Evolutionary conservation across 305 asterid genomes (phyloP).

Genomic region (Salvia sclarea): DNA sequence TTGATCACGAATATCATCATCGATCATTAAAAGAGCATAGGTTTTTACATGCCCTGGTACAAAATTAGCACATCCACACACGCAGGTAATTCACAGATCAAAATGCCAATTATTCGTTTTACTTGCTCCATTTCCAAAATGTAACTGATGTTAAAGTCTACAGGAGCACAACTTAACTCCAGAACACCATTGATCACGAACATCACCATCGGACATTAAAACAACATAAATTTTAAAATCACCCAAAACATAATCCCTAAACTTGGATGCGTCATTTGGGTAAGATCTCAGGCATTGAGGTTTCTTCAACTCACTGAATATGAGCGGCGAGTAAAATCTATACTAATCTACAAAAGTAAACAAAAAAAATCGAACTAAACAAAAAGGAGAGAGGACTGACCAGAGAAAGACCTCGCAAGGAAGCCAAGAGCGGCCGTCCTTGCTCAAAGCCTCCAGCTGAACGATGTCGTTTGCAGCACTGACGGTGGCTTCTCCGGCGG

Average conservation of each 20-base stretch:
- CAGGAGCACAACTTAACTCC: slow-evolving; percentile 1
- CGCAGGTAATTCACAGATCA: background rate
- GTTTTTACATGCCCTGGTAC: background rate
- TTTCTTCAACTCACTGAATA: background rate
- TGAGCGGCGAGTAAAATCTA: background rate
- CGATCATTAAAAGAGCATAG: background rate
- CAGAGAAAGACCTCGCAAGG: slow-evolving; percentile 50
- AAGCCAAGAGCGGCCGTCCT: slow-evolving; percentile 47
- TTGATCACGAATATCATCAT: background rate
- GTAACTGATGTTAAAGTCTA: background rate
- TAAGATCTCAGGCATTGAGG: background rate
- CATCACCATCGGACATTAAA: background rate
- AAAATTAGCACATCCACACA: background rate
- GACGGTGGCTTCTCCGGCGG: slow-evolving; percentile 27
- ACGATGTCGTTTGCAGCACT: slow-evolving; percentile 40
- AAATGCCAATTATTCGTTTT: background rate
- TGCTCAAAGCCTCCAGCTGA: slow-evolving; percentile 49
- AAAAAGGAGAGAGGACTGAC: slow-evolving; percentile 29
- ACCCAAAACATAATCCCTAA: background rate
- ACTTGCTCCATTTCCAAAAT: slow-evolving; percentile 8
- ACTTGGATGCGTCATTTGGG: background rate
- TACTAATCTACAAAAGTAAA: background rate
- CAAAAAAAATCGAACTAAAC: background rate
- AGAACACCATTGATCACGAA: slow-evolving; percentile 8
- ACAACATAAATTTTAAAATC: background rate